Conservation (phyloP, 768 basidiomycete species). For the Sarcodon sp. region DNA sequence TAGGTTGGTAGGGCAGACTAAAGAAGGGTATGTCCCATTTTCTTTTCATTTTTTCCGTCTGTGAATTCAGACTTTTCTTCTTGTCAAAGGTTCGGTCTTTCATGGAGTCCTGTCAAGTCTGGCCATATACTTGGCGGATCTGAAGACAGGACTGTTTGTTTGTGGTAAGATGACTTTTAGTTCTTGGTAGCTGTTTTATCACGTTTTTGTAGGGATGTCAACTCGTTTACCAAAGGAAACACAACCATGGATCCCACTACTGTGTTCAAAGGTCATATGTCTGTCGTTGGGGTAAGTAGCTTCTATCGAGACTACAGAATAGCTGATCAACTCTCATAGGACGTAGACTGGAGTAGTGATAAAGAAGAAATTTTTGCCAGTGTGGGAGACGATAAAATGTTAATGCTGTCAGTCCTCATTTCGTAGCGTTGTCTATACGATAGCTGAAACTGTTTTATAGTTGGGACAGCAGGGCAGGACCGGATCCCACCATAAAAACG, state of each 20-base stretch:
- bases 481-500: slow-evolving; percentile 54
- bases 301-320: neutral
- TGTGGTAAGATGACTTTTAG: slow-evolving; percentile 52
- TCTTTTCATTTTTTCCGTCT: neutral
- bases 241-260: slow-evolving; percentile 72
- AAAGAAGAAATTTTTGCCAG: slow-evolving; percentile 83
- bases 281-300: slow-evolving; percentile 75
- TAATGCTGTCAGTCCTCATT: slow-evolving; percentile 67
- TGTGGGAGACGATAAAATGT: slow-evolving; percentile 90
- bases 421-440: neutral
- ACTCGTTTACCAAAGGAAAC: slow-evolving; percentile 72
- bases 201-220: slow-evolving; percentile 63
- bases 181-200: neutral
- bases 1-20: slow-evolving; percentile 75
- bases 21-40: slow-evolving; percentile 66
- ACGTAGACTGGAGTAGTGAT: slow-evolving; percentile 90
- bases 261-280: slow-evolving; percentile 79
- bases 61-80: neutral
- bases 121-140: slow-evolving; percentile 88
- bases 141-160: slow-evolving; percentile 92
- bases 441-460: slow-evolving; percentile 23
- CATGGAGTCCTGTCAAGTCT: slow-evolving; percentile 77
- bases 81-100: slow-evolving; percentile 66
- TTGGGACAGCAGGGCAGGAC: slow-evolving; percentile 81
- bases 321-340: slow-evolving; percentile 29